Base-by-base conservation (phyloP, 192 early-diverging fungal genomes). In the Mortierella antarctica region DNA sequence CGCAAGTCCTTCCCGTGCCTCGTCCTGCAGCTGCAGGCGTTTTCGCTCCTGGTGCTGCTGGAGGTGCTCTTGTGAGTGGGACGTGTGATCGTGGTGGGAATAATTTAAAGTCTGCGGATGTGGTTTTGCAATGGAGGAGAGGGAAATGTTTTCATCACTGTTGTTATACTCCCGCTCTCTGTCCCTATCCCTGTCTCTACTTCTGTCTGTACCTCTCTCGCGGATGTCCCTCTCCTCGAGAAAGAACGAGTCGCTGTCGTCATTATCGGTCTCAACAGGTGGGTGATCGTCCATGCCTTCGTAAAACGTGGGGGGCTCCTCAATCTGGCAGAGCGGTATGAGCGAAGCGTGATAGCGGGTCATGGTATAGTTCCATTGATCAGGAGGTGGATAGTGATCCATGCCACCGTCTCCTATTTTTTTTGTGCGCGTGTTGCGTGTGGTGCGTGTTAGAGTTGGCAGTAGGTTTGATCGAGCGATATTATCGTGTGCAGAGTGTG, bases 301-400 rank as follows among this genome's bases (percentile, higher is more conserved):
- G 20, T 65, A 78, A 51, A 78, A 78, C 54, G 74, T 63, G 62
- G 57, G 74, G 45, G 74, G 74, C 48, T 78, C 67, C 47, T 70
- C 74, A 53, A 78, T 70, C 61, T 76, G 66, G 48, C 67, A 78
- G 10, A 78, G 74, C 62, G 74, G 74, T 46, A 70, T 70, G 56
- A 78, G 74, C 48, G 74, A 78, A 46, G 74, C 74, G 55, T 78
- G 74, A 70, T 78, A 78, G 23, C 74, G 74, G 61, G 74, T 78
- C 74, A 78, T 78, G 46, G 74, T 78, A 17, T 78, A 78, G 62
- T 21, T 70, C 74, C 74, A 78, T 40, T 78, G 74, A 45, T 78
- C 68, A 78, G 74, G 74, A 63, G 74, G 74, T 59, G 74, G 74
- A 53, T 78, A 78, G 55, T 78, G 74, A 64, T 76, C 67, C 40